Evolutionary conservation across 2,329 filamentous ascomycete genomes (phyloP).

Genomic region (Aspergillus neoniger): DNA sequence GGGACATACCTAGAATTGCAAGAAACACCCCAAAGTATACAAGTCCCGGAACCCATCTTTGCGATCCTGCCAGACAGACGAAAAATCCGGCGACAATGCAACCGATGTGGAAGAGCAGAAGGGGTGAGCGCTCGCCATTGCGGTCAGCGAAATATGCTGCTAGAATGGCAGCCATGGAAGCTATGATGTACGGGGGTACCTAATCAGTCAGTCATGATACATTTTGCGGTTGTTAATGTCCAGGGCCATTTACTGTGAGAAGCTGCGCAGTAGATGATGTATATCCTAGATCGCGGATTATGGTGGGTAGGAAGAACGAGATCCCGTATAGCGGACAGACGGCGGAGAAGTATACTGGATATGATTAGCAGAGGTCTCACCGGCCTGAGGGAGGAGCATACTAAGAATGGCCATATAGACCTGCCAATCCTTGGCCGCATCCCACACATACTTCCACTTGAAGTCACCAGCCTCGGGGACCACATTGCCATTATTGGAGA

Average conservation of each 20-base stretch:
- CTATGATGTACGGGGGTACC: slow-evolving; percentile 35
- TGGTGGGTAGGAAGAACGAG: slow-evolving; percentile 43
- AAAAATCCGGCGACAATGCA: slow-evolving; percentile 60
- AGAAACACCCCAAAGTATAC: slow-evolving; percentile 53
- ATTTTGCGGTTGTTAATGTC: background rate
- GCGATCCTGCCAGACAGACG: slow-evolving; percentile 44
- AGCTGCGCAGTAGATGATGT: slow-evolving; percentile 43
- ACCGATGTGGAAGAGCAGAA: slow-evolving; percentile 56
- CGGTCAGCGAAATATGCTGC: slow-evolving; percentile 61
- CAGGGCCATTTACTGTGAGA: slow-evolving; percentile 36
- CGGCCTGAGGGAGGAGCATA: slow-evolving; percentile 20
- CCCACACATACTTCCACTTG: slow-evolving; percentile 41
- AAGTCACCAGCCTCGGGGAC: slow-evolving; percentile 36
- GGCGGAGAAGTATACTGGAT: slow-evolving; percentile 45
- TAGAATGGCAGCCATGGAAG: slow-evolving; percentile 39
- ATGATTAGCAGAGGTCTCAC: background rate
- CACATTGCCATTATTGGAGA: slow-evolving; percentile 26
- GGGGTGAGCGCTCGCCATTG: slow-evolving; percentile 55
- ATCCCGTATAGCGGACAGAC: slow-evolving; percentile 46
- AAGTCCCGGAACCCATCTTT: slow-evolving; percentile 40
- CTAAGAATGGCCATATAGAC: slow-evolving; percentile 43
- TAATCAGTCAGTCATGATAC: background rate
- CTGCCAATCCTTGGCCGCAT: slow-evolving; percentile 46
- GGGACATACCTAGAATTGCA: slow-evolving; percentile 44
- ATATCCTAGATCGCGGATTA: slow-evolving; percentile 46